Evolutionary conservation across 768 basidiomycete species (phyloP).

Genomic region (Boletus bicolor): DNA sequence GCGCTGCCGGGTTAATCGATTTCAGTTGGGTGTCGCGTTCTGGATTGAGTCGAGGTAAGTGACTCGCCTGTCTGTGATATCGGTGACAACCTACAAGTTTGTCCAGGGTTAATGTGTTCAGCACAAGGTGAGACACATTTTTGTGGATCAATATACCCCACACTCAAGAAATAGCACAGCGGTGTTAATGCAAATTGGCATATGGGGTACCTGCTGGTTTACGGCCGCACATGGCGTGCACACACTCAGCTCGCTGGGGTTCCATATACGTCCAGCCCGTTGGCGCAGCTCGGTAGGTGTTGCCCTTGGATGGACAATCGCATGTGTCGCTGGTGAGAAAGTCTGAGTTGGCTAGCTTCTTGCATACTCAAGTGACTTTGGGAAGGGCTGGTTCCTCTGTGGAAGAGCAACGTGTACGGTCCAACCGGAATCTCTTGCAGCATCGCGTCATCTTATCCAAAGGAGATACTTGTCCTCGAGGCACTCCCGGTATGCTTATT

Average conservation of each 20-base stretch:
- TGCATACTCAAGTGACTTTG: constrained; percentile 8
- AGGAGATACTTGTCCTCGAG: constrained; percentile 50
- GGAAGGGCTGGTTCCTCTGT: constrained; percentile 38
- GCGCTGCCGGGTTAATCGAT: constrained; percentile 52
- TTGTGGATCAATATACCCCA: not conserved
- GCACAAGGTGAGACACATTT: constrained; percentile 50
- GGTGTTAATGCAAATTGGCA: constrained; percentile 57
- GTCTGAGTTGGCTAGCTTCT: not conserved
- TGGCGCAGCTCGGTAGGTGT: constrained; percentile 45
- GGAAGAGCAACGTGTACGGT: constrained; percentile 46
- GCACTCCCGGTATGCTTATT: constrained; percentile 53
- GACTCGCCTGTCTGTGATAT: not conserved
- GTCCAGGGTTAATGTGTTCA: constrained; percentile 47
- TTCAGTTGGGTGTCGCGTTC: constrained; percentile 45
- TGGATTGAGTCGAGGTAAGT: constrained; percentile 49
- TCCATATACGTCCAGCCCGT: constrained; percentile 50
- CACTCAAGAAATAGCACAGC: constrained; percentile 34
- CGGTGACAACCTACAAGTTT: constrained; percentile 1
- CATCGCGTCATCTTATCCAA: constrained; percentile 41
- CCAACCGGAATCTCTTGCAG: constrained; percentile 51
- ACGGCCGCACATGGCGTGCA: constrained; percentile 63
- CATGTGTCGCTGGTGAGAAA: constrained; percentile 49
- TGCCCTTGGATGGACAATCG: constrained; percentile 51
- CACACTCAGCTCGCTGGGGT: constrained; percentile 62
- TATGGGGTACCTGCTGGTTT: constrained; percentile 62